phyloP scores from a whole-genome alignment of 805 yeast species.

The Barnettozyma siamensis region DNA sequence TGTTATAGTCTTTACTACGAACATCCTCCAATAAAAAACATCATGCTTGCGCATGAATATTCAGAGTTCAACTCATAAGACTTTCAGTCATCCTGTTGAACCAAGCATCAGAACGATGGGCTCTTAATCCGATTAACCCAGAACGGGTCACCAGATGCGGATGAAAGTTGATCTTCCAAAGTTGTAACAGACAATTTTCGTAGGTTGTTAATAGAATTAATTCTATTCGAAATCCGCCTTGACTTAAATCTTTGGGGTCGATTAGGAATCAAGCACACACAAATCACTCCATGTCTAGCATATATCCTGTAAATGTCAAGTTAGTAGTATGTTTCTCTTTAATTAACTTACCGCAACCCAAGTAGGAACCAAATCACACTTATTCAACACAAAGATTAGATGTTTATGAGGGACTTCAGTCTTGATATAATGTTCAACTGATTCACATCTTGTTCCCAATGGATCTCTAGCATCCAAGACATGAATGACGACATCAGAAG shows the following conservation, averaged over 20 bases:
- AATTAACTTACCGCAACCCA: conserved; percentile 96
- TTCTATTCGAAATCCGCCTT: conserved; percentile 47
- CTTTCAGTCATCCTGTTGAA: conserved; percentile 24
- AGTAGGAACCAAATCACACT: conserved; percentile 97
- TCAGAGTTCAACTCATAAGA: conserved; percentile 75
- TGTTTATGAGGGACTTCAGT: conserved; percentile 97
- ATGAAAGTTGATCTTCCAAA: conserved; percentile 79
- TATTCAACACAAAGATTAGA: conserved; percentile 87
- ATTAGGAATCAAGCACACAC: not conserved
- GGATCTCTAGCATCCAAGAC: conserved; percentile 78
- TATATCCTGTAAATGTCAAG: not conserved
- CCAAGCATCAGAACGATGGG: conserved; percentile 30
- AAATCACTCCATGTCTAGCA: not conserved
- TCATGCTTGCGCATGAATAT: not conserved
- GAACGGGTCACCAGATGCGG: conserved; percentile 49
- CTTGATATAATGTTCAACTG: conserved; percentile 87
- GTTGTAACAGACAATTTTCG: conserved; percentile 91
- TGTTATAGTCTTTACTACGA: conserved; percentile 94
- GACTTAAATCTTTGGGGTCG: conserved; percentile 79
- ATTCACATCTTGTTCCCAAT: conserved; percentile 87
- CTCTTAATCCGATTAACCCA: conserved; percentile 31
- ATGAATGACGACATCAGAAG: conserved; percentile 76
- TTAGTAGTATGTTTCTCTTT: conserved; percentile 9
- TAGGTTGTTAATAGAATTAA: conserved; percentile 25
- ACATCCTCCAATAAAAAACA: conserved; percentile 29